Conservation (phyloP, 495 filamentous ascomycete genomes). For the Tuber magnatum region DNA sequence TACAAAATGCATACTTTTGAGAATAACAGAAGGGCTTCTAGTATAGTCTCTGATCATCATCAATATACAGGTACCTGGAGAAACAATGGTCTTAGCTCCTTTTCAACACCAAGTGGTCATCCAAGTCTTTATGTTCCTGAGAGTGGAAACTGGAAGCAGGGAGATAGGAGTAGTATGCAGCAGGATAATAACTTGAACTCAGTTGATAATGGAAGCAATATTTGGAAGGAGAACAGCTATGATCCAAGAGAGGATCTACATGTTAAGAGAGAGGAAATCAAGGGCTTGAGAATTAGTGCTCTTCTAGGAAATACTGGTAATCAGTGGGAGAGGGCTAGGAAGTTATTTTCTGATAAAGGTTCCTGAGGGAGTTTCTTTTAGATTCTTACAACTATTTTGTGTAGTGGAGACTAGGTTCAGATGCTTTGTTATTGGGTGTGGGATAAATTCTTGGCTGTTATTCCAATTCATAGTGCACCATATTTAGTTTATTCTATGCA, state of each 20-base stretch:
- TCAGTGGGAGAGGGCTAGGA: not conserved
- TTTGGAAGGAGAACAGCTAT: not conserved
- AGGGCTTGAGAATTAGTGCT: not conserved
- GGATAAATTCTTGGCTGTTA: not conserved
- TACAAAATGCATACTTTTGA: no score
- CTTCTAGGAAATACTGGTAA: not conserved
- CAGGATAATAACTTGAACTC: no score
- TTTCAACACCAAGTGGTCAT: not conserved
- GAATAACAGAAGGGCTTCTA: not conserved
- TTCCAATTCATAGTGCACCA: not conserved
- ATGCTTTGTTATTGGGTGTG: not conserved
- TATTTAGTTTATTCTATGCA: no score
- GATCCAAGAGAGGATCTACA: not conserved
- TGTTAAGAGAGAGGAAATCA: not conserved
- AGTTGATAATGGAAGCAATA: not conserved
- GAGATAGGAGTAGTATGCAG: not conserved
- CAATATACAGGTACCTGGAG: not conserved
- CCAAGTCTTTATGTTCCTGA: not conserved
- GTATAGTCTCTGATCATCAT: not conserved
- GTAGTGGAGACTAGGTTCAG: not conserved
- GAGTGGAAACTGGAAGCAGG: not conserved
- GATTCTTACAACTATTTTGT: not conserved
- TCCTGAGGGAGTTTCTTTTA: not conserved
- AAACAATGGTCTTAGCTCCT: not conserved
- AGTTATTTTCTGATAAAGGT: not conserved